These are phyloP conservation scores for Clohesyomyces aquaticus DNA, from an alignment of 495 filamentous ascomycete genomes.

Conservation along the genomic window DNA sequence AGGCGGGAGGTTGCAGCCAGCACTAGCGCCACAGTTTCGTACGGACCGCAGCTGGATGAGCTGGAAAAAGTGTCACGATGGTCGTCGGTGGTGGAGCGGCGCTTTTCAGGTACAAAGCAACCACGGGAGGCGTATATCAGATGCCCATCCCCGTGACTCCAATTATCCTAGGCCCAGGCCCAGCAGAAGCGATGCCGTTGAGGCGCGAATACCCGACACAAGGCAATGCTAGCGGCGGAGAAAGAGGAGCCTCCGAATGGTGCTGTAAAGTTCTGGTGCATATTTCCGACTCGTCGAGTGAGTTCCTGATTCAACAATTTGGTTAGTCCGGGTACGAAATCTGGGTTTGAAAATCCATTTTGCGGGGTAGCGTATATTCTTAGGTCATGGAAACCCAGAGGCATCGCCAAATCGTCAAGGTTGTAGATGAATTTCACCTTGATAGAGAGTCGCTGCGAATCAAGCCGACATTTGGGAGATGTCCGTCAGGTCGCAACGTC, in stretches of 20 bases:
- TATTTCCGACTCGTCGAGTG: not conserved
- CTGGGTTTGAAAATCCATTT: not conserved
- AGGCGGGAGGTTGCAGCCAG: not conserved
- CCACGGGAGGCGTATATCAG: slow-evolving; percentile 13
- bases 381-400: slow-evolving; percentile 33
- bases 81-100: slow-evolving; percentile 22
- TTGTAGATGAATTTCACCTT: not conserved
- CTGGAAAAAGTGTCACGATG: slow-evolving; percentile 33
- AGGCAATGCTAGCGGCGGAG: slow-evolving; percentile 8
- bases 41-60: not conserved
- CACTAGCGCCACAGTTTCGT: not conserved
- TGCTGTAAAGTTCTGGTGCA: not conserved
- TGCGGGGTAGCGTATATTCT: slow-evolving; percentile 31
- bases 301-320: not conserved
- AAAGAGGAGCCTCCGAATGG: not conserved
- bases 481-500: not conserved
- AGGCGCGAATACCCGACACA: slow-evolving; percentile 33
- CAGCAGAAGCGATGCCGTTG: slow-evolving; percentile 9
- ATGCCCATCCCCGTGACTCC: slow-evolving; percentile 22
- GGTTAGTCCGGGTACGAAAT: not conserved
- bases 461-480: too few species aligned
- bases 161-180: not conserved
- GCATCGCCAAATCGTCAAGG: not conserved
- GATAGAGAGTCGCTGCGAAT: too few species aligned
- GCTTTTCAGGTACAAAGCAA: not conserved